These are phyloP conservation scores for Salvia splendens DNA, from an alignment of 257 asterid species.

Conservation along the genomic window DNA sequence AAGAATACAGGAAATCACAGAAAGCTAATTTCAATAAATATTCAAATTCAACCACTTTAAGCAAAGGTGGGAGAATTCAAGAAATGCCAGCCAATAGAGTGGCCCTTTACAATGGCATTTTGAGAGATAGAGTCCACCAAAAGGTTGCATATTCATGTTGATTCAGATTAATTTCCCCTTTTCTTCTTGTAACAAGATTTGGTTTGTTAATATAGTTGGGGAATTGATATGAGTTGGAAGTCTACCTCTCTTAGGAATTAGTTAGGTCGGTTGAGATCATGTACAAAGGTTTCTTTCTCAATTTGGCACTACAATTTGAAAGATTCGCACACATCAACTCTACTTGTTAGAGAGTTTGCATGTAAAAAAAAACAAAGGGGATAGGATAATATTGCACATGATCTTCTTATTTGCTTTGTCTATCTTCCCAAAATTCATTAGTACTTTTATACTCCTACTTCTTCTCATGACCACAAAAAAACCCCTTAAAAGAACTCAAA, in stretches of 20 bases:
- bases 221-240: background rate
- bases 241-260: no score
- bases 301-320: background rate
- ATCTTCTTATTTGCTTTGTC: no score
- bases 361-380: conserved; percentile 7
- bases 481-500: no score
- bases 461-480: no score
- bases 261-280: no score
- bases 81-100: conserved; percentile 70
- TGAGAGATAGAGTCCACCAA: conserved; percentile 57
- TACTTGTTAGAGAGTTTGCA: conserved; percentile 6
- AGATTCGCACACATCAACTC: background rate
- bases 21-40: conserved; percentile 17
- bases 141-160: conserved; percentile 54
- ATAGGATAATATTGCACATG: no score
- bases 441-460: no score
- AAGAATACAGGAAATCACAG: conserved; percentile 60
- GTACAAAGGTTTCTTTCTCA: background rate
- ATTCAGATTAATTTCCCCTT: background rate
- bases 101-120: conserved; percentile 74
- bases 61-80: conserved; percentile 33
- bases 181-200: conserved; percentile 6
- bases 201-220: background rate
- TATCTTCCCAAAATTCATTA: no score
- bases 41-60: conserved; percentile 19